A percentile compares a stretch with the other conserved stretches of the same genome.
phyloP scores from a whole-genome alignment of 2,329 filamentous ascomycete species.

The Fusarium sp. region DNA sequence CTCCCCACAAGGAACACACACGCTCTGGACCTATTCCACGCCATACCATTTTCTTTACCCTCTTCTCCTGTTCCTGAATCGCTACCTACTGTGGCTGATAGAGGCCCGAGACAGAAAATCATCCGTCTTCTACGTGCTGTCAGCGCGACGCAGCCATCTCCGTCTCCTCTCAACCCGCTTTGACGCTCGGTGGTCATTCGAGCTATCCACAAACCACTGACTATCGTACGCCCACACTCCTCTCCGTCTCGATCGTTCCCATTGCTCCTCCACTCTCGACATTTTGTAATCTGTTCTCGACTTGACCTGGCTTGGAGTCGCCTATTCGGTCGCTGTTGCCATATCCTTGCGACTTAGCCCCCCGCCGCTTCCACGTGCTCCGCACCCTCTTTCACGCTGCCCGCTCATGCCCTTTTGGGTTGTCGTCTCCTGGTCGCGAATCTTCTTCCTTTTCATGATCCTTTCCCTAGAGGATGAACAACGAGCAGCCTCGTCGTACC shows the following conservation, averaged over 20 bases:
- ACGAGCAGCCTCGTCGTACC: conserved; percentile 48
- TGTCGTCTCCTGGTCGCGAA: conserved; percentile 28
- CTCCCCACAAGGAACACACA: conserved; percentile 19
- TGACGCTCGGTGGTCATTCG: conserved; percentile 7
- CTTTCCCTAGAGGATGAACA: conserved; percentile 45
- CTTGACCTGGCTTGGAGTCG: conserved; percentile 19
- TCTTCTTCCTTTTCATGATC: conserved; percentile 41
- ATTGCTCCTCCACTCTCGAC: conserved; percentile 20
- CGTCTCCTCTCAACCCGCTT: conserved; percentile 22
- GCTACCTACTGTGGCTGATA: conserved; percentile 13
- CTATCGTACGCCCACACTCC: conserved; percentile 21
- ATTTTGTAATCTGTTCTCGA: conserved; percentile 30
- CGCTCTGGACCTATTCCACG: conserved; percentile 14
- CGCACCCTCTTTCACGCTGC: conserved; percentile 33
- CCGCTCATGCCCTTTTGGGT: conserved; percentile 33
- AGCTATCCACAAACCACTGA: conserved; percentile 19
- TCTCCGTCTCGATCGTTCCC: conserved; percentile 26
- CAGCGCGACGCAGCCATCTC: conserved; percentile 10
- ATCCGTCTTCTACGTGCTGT: conserved; percentile 2
- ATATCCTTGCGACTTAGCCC: conserved; percentile 25
- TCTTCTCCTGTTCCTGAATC: conserved; percentile 11
- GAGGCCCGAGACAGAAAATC: conserved; percentile 11
- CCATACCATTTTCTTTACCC: conserved; percentile 7
- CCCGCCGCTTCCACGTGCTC: conserved; percentile 39
- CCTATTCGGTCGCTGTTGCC: conserved; percentile 18